Conservation (phyloP, 331 rosid species). For the Quercus lobata region DNA sequence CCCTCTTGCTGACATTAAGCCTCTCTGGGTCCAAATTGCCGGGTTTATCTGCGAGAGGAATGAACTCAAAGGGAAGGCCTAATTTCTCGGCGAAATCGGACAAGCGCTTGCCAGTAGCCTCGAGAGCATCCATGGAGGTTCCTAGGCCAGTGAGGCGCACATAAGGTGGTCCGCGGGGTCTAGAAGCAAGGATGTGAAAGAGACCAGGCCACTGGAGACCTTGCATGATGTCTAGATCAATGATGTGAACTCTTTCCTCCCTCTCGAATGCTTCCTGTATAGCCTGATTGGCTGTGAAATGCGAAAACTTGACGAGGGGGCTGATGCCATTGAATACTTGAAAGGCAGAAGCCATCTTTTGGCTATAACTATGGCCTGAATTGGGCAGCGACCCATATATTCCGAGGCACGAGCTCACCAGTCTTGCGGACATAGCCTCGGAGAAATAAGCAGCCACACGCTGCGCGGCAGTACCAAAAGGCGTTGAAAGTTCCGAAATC, state of each 20-base stretch:
- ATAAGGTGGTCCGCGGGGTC: slow-evolving; percentile 91
- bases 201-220: slow-evolving; percentile 98
- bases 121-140: slow-evolving; percentile 74
- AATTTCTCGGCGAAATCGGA: slow-evolving; percentile 84
- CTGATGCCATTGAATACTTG: slow-evolving; percentile 97
- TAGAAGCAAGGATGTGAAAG: slow-evolving; percentile 86
- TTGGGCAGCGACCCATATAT: slow-evolving; percentile 70
- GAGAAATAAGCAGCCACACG: slow-evolving; percentile 98
- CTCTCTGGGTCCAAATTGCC: slow-evolving; percentile 77
- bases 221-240: slow-evolving; percentile 97
- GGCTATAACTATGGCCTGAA: slow-evolving; percentile 30
- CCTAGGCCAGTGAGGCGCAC: slow-evolving; percentile 92
- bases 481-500: slow-evolving; percentile 83
- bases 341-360: slow-evolving; percentile 82
- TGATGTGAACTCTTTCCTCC: slow-evolving; percentile 83
- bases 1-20: slow-evolving; percentile 78
- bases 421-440: slow-evolving; percentile 92
- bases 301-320: slow-evolving; percentile 94
- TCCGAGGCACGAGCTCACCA: slow-evolving; percentile 92
- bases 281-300: slow-evolving; percentile 96
- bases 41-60: slow-evolving; percentile 81
- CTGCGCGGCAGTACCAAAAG: slow-evolving; percentile 90
- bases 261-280: slow-evolving; percentile 96
- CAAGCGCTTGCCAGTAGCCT: slow-evolving; percentile 85
- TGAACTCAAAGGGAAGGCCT: slow-evolving; percentile 88